Conservation (phyloP, 139 green algal species). For the Zygnema cylindricum region DNA sequence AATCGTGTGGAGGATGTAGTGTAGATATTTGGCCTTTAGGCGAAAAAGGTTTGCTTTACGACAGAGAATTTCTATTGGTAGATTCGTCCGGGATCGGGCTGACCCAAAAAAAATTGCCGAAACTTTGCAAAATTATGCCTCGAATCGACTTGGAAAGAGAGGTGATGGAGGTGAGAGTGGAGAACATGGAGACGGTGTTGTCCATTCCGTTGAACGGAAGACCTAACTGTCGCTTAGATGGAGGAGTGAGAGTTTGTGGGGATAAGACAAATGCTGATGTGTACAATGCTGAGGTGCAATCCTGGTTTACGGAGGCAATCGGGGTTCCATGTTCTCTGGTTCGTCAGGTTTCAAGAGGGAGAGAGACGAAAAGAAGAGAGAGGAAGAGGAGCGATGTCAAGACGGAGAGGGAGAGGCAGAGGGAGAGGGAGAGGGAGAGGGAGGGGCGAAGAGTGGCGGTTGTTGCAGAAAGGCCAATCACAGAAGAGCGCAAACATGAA, state of each 20-base stretch:
- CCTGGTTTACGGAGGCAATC: slow-evolving; percentile 76
- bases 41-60: slow-evolving; percentile 77
- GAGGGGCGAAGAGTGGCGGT: neutral
- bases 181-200: neutral
- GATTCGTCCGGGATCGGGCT: slow-evolving; percentile 73
- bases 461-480: neutral
- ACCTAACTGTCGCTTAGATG: neutral
- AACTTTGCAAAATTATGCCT: slow-evolving; percentile 68
- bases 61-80: slow-evolving; percentile 85
- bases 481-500: neutral
- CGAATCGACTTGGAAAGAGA: slow-evolving; percentile 66
- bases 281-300: slow-evolving; percentile 40
- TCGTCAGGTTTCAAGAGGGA: slow-evolving; percentile 59
- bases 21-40: slow-evolving; percentile 68
- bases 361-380: neutral
- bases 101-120: slow-evolving; percentile 62
- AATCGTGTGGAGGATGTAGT: slow-evolving; percentile 74
- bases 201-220: neutral
- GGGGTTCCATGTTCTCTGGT: slow-evolving; percentile 77
- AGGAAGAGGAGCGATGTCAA: neutral
- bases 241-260: slow-evolving; percentile 6
- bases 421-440: neutral
- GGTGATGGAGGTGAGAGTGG: slow-evolving; percentile 6
- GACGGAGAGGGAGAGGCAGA: neutral
- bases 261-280: neutral